A percentile compares a stretch with the other conserved stretches of the same genome.
Conservation (phyloP, 2,329 filamentous ascomycete genomes). For the Phoma sp. region DNA sequence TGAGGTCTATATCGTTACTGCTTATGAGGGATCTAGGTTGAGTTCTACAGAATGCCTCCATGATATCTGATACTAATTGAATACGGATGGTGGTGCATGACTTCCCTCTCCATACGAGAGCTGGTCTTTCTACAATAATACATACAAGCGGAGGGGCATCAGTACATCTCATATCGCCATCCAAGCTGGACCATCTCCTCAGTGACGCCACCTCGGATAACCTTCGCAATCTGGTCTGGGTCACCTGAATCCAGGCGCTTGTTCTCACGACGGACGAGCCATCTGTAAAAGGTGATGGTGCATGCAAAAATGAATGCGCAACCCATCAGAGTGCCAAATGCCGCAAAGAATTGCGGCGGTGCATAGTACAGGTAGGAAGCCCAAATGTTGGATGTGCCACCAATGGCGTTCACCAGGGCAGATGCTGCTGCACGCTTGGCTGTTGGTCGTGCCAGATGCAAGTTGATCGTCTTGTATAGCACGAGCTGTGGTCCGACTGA, state of each 20-base stretch:
- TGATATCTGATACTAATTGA: too few species aligned
- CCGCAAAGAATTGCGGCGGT: conserved; percentile 31
- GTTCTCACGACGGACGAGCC: conserved; percentile 32
- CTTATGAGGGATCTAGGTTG: too few species aligned
- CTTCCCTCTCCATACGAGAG: too few species aligned
- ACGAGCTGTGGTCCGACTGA: conserved; percentile 32
- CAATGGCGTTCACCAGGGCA: conserved; percentile 30
- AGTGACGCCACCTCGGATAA: conserved; percentile 31
- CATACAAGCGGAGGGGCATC: neutral
- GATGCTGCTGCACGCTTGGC: conserved; percentile 32
- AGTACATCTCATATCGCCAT: conserved; percentile 37
- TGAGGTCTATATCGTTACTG: too few species aligned
- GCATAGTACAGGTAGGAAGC: conserved; percentile 34
- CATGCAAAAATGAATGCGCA: conserved; percentile 26
- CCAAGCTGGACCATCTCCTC: conserved; percentile 30
- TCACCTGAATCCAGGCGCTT: conserved; percentile 28
- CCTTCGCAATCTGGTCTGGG: conserved; percentile 29
- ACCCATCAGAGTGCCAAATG: conserved; percentile 33
- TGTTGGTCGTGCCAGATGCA: conserved; percentile 30
- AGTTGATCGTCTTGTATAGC: conserved; percentile 33
- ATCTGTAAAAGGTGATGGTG: conserved; percentile 30
- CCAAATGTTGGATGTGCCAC: conserved; percentile 32
- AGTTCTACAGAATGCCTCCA: too few species aligned
- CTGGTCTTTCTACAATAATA: too few species aligned
- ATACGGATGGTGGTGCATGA: too few species aligned